Evolutionary conservation across 768 basidiomycete genomes (phyloP), one percentile per base, ranked within the genome.

Genomic region (Amanita jacksonii): DNA sequence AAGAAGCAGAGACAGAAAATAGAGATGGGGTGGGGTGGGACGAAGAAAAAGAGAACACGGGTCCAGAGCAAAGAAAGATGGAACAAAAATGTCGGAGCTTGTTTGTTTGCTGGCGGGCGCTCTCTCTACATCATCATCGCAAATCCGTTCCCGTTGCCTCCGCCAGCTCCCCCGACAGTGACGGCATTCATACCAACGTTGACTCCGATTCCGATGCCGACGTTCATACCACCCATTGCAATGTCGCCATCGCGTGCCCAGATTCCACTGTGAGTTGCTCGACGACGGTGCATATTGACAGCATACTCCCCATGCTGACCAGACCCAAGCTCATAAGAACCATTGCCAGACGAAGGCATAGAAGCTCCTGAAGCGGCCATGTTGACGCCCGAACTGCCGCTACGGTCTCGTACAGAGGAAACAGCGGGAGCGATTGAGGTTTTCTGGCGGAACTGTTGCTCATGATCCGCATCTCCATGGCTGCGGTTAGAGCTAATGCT

Each of bases 41-140:
- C 12, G 47, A 28, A 42, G 41, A 24, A 16, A 23, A n/a, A 30
- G 39, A 23, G 19, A 38, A n/a, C 15, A 34, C 38, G 22, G 15
- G 27, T 45, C 36, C 31, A 25, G 30, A 38, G 43, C 43, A 38
- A 23, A 27, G 23, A n/a, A n/a, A n/a, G n/a, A n/a, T n/a, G n/a
- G n/a, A 8, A 37, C 5, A 25, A 22, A 43, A 16, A 19, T 38
- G 13, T 19, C 2, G 9, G 44, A 22, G 27, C 6, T 6, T 12
- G 12, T 45, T 45, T 38, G 43, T 23, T 19, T 43, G 28, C 10
- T 8, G 22, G 3, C 13, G 22, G 37, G n/a, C 8, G 24, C 25
- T 20, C 24, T 16, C 25, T 41, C 50, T 46, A 55, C 45, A 55
- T 46, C 54, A 55, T 55, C 54, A 55, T 55, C 45, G 50, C 47